Percentiles rank a stretch among this genome's conserved stretches.
phyloP scores from a whole-genome alignment of 2,329 filamentous ascomycete genomes.

The Exophiala bonariae region DNA sequence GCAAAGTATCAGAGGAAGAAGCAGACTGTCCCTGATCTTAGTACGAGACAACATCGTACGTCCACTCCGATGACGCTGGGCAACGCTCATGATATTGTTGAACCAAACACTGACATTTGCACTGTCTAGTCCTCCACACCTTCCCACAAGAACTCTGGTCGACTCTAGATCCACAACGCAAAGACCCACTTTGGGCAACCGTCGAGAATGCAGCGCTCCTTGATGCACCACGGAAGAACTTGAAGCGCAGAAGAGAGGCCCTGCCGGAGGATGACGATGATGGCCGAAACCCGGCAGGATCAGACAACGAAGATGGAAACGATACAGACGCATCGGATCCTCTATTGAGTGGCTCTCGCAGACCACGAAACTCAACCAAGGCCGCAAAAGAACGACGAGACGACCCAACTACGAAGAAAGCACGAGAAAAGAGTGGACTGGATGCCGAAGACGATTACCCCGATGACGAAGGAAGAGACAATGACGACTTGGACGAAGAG shows the following conservation, averaged over 20 bases:
- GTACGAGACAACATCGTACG: constrained; percentile 56
- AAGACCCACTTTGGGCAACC: constrained; percentile 34
- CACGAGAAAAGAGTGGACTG: constrained; percentile 34
- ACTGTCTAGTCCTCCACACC: constrained; percentile 50
- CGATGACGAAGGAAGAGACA: constrained; percentile 40
- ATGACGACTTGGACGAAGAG: constrained; percentile 39
- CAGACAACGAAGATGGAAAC: constrained; percentile 40
- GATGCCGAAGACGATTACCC: constrained; percentile 35
- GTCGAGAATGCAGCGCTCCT: constrained; percentile 23
- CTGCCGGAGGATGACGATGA: constrained; percentile 15
- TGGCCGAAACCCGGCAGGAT: constrained; percentile 45
- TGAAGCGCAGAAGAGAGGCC: constrained; percentile 30
- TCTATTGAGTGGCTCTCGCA: constrained; percentile 11
- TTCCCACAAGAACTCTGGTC: constrained; percentile 61
- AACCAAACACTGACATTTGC: constrained; percentile 27
- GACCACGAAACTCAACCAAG: constrained; percentile 10
- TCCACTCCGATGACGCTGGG: constrained; percentile 14
- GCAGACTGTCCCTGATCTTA: constrained; percentile 55
- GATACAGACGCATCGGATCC: constrained; percentile 20
- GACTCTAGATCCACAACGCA: constrained; percentile 51
- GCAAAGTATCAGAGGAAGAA: constrained; percentile 57
- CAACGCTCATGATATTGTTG: not conserved
- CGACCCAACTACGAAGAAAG: constrained; percentile 17
- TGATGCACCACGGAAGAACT: constrained; percentile 29
- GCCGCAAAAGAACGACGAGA: constrained; percentile 14